Conservation (phyloP, 306 rosid genomes). For the Cyamopsis tetragonoloba region DNA sequence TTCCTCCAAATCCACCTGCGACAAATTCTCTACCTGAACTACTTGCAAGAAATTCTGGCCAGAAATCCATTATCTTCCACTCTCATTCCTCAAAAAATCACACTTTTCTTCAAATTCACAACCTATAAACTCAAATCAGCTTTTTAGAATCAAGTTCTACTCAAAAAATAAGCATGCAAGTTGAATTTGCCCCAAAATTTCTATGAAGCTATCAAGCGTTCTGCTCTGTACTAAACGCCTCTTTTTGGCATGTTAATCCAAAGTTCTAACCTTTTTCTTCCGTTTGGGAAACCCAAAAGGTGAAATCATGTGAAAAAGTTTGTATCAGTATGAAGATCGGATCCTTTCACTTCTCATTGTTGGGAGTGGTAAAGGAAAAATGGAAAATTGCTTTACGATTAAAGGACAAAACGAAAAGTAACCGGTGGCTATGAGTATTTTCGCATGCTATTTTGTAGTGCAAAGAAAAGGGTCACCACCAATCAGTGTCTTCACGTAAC, state of each 20-base stretch:
- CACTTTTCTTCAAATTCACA: neutral
- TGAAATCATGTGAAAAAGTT: neutral
- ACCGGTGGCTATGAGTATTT: conserved; percentile 36
- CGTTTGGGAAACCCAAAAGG: neutral
- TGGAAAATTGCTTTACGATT: neutral
- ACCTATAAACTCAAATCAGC: neutral
- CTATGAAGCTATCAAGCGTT: neutral
- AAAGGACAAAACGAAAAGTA: conserved; percentile 34
- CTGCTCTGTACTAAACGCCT: neutral
- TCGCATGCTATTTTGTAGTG: conserved; percentile 23
- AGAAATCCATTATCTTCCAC: conserved; percentile 56
- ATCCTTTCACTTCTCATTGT: neutral
- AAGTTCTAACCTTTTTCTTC: neutral
- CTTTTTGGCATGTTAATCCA: neutral
- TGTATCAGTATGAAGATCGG: neutral
- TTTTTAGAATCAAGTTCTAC: too few relatives aligned
- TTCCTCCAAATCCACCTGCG: conserved; percentile 88
- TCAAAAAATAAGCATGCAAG: neutral
- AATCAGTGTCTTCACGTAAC: conserved; percentile 25
- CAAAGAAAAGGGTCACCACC: conserved; percentile 24
- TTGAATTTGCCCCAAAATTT: neutral
- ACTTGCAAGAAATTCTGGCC: conserved; percentile 76
- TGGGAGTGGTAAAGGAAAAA: neutral
- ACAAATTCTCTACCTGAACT: conserved; percentile 86
- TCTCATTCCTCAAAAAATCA: conserved; percentile 30